Evolutionary conservation across 805 yeast genomes (phyloP).

Genomic region (Metschnikowia rubicola): DNA sequence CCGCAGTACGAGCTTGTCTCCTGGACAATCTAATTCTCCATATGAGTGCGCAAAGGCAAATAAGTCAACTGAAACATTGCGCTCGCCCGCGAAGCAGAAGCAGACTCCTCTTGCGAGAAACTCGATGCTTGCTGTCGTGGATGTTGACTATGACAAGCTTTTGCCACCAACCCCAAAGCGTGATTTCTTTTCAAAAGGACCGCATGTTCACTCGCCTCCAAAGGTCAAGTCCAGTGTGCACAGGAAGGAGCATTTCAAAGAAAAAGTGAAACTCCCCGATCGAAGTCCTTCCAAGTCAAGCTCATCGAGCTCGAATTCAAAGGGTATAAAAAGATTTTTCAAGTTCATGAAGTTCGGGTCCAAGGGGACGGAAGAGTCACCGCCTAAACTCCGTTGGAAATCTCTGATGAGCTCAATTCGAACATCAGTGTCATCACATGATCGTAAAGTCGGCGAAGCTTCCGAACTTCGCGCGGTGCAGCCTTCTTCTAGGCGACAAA

Average conservation of each 20-base stretch:
- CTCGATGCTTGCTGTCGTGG: constrained; percentile 16
- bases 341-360: constrained; percentile 9
- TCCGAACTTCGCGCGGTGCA: no score
- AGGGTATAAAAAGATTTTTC: constrained; percentile 8
- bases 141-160: constrained; percentile 16
- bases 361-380: background rate
- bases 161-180: constrained; percentile 14
- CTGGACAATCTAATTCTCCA: background rate
- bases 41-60: background rate
- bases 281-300: background rate
- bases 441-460: background rate
- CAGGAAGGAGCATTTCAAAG: background rate
- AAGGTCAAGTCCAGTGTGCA: background rate
- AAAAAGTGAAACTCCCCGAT: background rate
- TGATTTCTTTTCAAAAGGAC: background rate
- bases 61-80: background rate
- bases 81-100: background rate
- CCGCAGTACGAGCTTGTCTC: background rate
- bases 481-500: no score
- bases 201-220: background rate
- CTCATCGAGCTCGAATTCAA: background rate
- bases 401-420: constrained; percentile 3
- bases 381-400: constrained; percentile 4
- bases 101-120: constrained; percentile 1
- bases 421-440: background rate